These are phyloP conservation scores for Excoecaria cochinchinensis DNA, from an alignment of 345 rosid species.

Conservation along the genomic window DNA sequence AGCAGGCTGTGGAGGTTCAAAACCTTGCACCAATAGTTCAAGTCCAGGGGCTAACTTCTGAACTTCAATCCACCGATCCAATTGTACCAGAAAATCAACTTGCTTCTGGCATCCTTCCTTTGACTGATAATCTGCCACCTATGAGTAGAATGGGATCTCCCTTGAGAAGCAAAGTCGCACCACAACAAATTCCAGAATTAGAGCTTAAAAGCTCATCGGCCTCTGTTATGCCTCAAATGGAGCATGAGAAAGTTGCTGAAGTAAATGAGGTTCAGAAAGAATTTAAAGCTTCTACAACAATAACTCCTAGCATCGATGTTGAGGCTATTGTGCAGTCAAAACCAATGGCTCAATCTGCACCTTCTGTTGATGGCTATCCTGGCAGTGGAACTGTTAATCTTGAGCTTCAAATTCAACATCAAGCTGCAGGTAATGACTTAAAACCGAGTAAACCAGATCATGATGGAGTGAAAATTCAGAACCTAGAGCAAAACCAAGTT, in stretches of 20 bases:
- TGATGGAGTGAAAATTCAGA: conserved; percentile 21
- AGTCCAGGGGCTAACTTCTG: conserved; percentile 23
- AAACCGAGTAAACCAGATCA: conserved; percentile 20
- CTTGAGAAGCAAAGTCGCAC: conserved; percentile 16
- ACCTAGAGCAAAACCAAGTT: conserved; percentile 17
- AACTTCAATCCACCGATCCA: conserved; percentile 22
- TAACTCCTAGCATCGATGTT: conserved; percentile 22
- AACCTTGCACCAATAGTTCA: conserved; percentile 23
- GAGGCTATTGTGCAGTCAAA: conserved; percentile 30
- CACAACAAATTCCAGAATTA: conserved; percentile 30
- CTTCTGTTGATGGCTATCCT: conserved; percentile 28
- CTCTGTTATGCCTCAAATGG: conserved; percentile 20
- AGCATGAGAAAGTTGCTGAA: conserved; percentile 21
- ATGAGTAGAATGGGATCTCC: conserved; percentile 27
- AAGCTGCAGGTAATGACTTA: conserved; percentile 29
- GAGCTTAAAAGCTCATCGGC: conserved; percentile 27
- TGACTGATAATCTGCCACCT: conserved; percentile 26
- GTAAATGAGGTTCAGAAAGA: conserved; percentile 28
- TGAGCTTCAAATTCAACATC: conserved; percentile 33
- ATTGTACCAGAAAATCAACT: conserved; percentile 29
- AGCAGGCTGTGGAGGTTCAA: conserved; percentile 33
- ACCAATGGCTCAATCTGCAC: conserved; percentile 20
- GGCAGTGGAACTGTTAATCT: conserved; percentile 20
- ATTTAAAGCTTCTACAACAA: conserved; percentile 28
- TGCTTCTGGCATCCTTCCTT: conserved; percentile 24